These are phyloP conservation scores for Tetrahymena malaccensis DNA, from an alignment of 73 alveolate species.

Conservation along the genomic window DNA sequence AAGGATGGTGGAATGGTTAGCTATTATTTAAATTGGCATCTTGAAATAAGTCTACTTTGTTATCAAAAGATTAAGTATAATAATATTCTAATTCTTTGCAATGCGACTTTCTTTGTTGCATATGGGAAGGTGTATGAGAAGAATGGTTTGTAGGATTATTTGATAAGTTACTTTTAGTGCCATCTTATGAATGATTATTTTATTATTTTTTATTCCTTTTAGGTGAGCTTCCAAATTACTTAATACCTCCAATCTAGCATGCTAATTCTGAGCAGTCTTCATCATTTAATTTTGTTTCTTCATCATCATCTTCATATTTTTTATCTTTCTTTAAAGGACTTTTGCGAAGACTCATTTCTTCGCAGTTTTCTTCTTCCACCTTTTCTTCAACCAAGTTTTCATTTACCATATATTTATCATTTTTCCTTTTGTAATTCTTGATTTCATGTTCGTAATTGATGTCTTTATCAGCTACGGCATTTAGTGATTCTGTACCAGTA, in stretches of 20 bases:
- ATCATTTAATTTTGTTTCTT: background rate
- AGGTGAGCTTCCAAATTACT: background rate
- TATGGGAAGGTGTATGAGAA: background rate
- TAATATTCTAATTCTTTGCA: background rate
- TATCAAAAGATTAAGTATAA: background rate
- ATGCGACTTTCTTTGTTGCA: background rate
- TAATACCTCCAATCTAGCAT: background rate
- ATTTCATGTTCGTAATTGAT: background rate
- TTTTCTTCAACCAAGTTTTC: background rate
- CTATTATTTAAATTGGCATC: background rate
- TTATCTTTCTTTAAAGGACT: background rate
- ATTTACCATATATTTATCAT: background rate
- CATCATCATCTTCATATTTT: background rate
- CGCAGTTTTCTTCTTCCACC: background rate
- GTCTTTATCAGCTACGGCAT: background rate
- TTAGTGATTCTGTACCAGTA: background rate
- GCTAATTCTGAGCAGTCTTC: background rate
- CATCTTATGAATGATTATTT: background rate
- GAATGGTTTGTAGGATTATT: background rate
- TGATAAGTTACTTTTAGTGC: background rate
- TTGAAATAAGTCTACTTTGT: background rate
- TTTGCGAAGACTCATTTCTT: background rate
- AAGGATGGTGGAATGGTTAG: background rate
- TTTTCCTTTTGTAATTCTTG: background rate
- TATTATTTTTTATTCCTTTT: background rate